Conservation (phyloP, 1,284 basidiomycete genomes). For the Cutaneotrichosporon cyanovorans region DNA sequence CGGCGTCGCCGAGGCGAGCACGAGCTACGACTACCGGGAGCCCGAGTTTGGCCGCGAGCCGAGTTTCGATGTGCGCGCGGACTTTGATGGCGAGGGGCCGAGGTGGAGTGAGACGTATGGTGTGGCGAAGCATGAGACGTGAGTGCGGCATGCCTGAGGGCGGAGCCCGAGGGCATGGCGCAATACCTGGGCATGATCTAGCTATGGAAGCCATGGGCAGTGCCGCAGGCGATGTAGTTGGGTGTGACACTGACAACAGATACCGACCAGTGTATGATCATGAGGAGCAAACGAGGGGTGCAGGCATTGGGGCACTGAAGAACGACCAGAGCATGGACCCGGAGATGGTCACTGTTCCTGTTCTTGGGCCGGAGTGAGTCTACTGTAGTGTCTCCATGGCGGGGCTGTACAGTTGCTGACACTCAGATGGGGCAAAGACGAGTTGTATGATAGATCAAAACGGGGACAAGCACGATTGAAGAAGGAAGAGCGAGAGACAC, state of each 20-base stretch:
- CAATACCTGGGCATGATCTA: too few relatives aligned
- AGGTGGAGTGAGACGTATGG: conserved; percentile 55
- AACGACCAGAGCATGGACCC: conserved; percentile 7
- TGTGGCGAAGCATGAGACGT: conserved; percentile 48
- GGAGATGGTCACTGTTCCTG: conserved; percentile 59
- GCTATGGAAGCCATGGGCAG: not conserved
- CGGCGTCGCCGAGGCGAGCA: conserved; percentile 52
- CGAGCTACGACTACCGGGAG: too few relatives aligned
- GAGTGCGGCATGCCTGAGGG: conserved; percentile 37
- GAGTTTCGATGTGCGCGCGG: conserved; percentile 75
- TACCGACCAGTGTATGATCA: conserved; percentile 31
- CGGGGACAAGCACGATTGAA: conserved; percentile 57
- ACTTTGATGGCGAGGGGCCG: conserved; percentile 83
- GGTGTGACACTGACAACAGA: conserved; percentile 5
- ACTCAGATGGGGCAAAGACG: conserved; percentile 61
- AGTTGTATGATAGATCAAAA: conserved; percentile 66
- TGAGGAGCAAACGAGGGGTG: not conserved
- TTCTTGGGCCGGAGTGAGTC: conserved; percentile 63
- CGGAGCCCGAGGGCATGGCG: not conserved
- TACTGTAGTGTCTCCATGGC: too few relatives aligned
- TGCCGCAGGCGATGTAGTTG: not conserved
- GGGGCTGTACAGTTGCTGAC: not conserved
- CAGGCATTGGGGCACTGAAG: conserved; percentile 30
- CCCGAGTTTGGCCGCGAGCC: conserved; percentile 43
- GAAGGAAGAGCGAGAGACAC: conserved; percentile 52